Base-by-base conservation (phyloP, 352 stramenopile species). In the Nothophytophthora sp. region DNA sequence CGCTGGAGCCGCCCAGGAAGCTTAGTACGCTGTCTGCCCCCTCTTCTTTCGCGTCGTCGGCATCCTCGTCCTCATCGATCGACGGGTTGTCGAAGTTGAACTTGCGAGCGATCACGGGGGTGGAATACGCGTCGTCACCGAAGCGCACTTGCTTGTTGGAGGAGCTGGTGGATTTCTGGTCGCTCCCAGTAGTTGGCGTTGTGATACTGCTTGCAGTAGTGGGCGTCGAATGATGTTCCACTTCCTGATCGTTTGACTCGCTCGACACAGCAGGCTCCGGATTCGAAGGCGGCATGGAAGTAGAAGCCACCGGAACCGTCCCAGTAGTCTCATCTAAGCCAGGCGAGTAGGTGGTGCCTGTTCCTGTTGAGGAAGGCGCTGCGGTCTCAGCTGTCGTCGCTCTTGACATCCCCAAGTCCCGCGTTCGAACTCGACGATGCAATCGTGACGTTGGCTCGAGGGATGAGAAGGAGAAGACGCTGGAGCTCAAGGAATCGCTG, bases 1-100 rank as follows among this genome's bases (percentile, higher is more conserved):
- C 52, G 18, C 70, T 86, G 2, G 78, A 84, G 29, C 70, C 75
- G 6, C 49, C 65, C 8, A 87, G 56, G 44, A 86, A 78, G 39
- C 78, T 87, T 32, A 84, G 38, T 2, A 57, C 18, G 28, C 68
- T 85, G 12, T 63, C 59, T 2, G 20, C 45, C 4, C 73, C 59
- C 32, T 76, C 55, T 5, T 67, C 30, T 35, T 63, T 53, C 22
- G 64, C 52, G 34, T 29, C 36, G 19, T 40, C 10, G 8, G 57
- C 67, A 1, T 67, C 43, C 4, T 80, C 70, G 36, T 77, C 50
- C 32, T 83, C 66, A 30, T 82, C 78, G 5, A 84, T 76, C 0
- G 73, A 86, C 1, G 56, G 55, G 32, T 69, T 78, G 28, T 78
- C 71, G 19, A 90, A 90, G 10, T 70, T 79, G 42, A 90, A 77